Evolutionary conservation across 805 yeast species (phyloP), one percentile per base, ranked within the genome.

Genomic region (Jamesozyma spencerorum): DNA sequence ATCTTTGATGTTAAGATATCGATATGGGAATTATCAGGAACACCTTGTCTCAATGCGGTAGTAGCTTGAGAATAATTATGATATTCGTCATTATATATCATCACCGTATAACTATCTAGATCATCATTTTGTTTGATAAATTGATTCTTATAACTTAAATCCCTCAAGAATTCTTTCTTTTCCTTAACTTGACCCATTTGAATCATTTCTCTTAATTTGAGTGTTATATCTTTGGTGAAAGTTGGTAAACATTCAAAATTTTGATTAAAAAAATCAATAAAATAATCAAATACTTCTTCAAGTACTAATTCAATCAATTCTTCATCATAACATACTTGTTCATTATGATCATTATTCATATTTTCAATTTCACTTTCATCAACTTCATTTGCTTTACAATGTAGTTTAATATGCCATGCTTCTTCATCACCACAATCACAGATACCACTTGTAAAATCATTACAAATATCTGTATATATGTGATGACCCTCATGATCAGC

Each of bases 11-110:
- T 57, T 33, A 60, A 41, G 26, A 57, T 39, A 42, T 60, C 65
- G 2, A 55, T 56, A 36, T 58, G 62, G 18, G 51, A 47, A 39
- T 57, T 58, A 44, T 60, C 65, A 3, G 65, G 65, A 3, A 53
- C 58, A 24, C 65, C 65, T 44, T 60, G 65, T 39, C 63, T 55
- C 19, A 79, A 66, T 3, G 77, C 75, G 11, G 60, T 56, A 14
- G 64, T 65, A 1, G 84, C 84, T 42, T 75, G 73, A 2, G 69
- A 64, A 47, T 70, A 74, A 49, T 75, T 73, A 51, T 84, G 92
- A 47, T 67, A 69, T 51, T 84, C 92, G 53, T 84, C 94, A 56
- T 84, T 84, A 82, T 88, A 84, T n/a, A 81, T 64, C 18, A 79
- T 54, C 26, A 82, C 64, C 32, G 66, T 60, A 63, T 72, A 78